phyloP scores from a whole-genome alignment of 305 asterid genomes.

The Solanum aculeatissimum region DNA sequence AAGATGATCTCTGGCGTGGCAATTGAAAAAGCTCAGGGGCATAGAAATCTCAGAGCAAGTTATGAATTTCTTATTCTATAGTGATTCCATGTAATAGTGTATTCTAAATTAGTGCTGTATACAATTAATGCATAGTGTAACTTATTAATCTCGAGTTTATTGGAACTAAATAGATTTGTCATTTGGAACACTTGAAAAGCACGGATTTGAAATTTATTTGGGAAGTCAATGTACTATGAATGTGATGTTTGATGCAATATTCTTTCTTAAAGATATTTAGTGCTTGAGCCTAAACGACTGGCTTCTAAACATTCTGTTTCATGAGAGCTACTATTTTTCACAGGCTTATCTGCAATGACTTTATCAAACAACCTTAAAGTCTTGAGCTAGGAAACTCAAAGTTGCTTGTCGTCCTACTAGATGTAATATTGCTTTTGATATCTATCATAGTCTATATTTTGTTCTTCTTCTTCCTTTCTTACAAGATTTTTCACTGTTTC shows the following conservation, averaged over 20 bases:
- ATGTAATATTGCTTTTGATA: no score
- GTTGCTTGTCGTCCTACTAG: background rate
- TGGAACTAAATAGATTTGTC: background rate
- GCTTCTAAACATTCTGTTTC: background rate
- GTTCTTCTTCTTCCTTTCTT: no score
- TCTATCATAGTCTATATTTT: no score
- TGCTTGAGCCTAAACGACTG: background rate
- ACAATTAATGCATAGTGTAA: background rate
- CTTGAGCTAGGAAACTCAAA: background rate
- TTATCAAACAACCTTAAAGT: background rate
- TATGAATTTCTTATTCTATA: background rate
- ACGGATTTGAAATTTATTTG: background rate
- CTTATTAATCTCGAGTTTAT: background rate
- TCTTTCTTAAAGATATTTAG: background rate
- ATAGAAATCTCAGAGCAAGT: background rate
- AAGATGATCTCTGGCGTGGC: slow-evolving; percentile 1
- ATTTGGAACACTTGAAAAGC: background rate
- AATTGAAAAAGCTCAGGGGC: background rate
- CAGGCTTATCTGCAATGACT: background rate
- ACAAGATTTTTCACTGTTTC: no score
- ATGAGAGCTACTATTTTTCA: background rate
- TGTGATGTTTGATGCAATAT: background rate
- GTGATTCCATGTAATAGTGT: slow-evolving; percentile 4
- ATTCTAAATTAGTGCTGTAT: slow-evolving; percentile 21
- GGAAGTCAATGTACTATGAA: background rate